Percentiles rank a stretch among this genome's conserved stretches.
These are phyloP conservation scores for Hemileccinum impolitum DNA, from an alignment of 768 basidiomycete species.

Conservation along the genomic window DNA sequence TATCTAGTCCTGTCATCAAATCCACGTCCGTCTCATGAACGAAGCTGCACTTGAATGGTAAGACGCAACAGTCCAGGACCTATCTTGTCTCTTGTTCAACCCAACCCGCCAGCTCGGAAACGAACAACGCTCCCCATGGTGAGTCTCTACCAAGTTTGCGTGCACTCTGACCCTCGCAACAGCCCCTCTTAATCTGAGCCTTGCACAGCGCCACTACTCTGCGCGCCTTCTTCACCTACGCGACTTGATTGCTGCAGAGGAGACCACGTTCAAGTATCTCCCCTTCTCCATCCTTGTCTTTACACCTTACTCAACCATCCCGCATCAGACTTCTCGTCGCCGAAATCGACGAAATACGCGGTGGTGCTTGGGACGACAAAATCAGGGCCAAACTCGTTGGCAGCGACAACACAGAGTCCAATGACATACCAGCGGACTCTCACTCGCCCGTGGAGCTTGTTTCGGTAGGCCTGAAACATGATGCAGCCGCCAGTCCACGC, in stretches of 20 bases:
- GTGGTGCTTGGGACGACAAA: conserved; percentile 59
- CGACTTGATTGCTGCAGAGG: conserved; percentile 67
- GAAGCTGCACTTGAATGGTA: conserved; percentile 65
- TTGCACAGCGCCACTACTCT: conserved; percentile 75
- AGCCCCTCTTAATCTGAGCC: conserved; percentile 64
- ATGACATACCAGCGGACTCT: background rate
- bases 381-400: conserved; percentile 37
- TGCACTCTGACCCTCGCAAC: conserved; percentile 7
- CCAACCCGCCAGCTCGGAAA: conserved; percentile 40
- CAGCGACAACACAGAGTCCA: conserved; percentile 5
- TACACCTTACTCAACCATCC: background rate
- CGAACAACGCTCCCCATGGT: conserved; percentile 54
- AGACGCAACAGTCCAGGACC: conserved; percentile 21
- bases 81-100: conserved; percentile 4
- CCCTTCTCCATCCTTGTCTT: background rate
- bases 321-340: conserved; percentile 51
- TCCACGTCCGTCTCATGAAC: conserved; percentile 67
- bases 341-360: conserved; percentile 76
- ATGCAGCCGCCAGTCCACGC: background rate
- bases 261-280: conserved; percentile 72
- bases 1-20: conserved; percentile 59
- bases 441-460: background rate
- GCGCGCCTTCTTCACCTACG: conserved; percentile 69
- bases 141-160: conserved; percentile 2
- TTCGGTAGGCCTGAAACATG: conserved; percentile 9